A percentile compares a stretch with the other conserved stretches of the same genome.
Evolutionary conservation across 2,329 filamentous ascomycete genomes (phyloP).

Genomic region (Colletotrichum godetiae): DNA sequence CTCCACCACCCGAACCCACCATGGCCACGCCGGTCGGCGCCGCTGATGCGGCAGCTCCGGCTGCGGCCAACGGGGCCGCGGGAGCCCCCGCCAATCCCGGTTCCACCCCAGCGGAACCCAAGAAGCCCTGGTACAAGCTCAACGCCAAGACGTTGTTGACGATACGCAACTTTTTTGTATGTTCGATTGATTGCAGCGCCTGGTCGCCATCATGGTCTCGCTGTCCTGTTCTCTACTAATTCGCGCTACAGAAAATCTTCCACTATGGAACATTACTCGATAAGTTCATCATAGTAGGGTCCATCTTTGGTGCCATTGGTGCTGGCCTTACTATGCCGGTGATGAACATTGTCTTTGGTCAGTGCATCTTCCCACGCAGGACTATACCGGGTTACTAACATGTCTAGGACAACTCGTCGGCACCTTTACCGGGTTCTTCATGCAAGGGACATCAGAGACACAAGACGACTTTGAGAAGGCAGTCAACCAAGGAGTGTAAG

Average conservation of each 20-base stretch:
- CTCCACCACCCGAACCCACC: not conserved
- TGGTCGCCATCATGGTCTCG: not conserved
- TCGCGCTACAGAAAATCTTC: slow-evolving; percentile 11
- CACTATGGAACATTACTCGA: slow-evolving; percentile 22
- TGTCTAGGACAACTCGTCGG: slow-evolving; percentile 42
- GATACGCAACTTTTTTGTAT: slow-evolving; percentile 32
- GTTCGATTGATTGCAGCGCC: not conserved
- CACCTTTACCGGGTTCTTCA: slow-evolving; percentile 42
- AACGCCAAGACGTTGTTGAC: slow-evolving; percentile 28
- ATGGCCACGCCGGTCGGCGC: slow-evolving; percentile 34
- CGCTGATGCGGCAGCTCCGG: slow-evolving; percentile 23
- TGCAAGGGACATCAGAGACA: slow-evolving; percentile 31
- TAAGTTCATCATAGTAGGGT: slow-evolving; percentile 26
- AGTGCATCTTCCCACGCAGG: not conserved
- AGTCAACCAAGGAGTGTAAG: slow-evolving; percentile 38
- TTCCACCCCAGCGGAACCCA: not conserved
- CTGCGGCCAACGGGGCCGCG: slow-evolving; percentile 14
- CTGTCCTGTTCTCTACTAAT: not conserved
- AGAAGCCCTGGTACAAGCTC: slow-evolving; percentile 27
- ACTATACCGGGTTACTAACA: not conserved
- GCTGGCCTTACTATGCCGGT: slow-evolving; percentile 43
- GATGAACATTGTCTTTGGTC: slow-evolving; percentile 49
- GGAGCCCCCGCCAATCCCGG: slow-evolving; percentile 3
- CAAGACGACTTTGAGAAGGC: slow-evolving; percentile 28
- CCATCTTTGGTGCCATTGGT: slow-evolving; percentile 26